phyloP scores from a whole-genome alignment of 2,329 filamentous ascomycete species.

The Colletotrichum noveboracense region DNA sequence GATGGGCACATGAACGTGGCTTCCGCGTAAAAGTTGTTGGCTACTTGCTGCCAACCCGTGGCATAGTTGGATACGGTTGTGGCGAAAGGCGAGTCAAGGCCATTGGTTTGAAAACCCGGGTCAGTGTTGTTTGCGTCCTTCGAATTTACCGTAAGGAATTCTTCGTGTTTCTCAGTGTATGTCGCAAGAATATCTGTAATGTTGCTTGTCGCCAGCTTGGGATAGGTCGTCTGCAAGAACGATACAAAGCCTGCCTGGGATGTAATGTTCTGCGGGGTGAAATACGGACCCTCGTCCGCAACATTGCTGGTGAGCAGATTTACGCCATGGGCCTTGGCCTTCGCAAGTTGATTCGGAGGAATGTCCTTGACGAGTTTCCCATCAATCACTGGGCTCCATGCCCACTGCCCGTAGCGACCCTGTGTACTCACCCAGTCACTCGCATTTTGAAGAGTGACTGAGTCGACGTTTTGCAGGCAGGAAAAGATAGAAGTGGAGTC shows the following conservation, averaged over 20 bases:
- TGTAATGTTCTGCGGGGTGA: conserved; percentile 1
- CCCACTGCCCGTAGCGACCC: conserved; percentile 3
- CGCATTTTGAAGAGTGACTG: background rate
- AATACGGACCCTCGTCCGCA: conserved; percentile 8
- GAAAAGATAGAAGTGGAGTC: background rate
- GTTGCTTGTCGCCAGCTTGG: background rate
- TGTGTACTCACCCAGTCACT: conserved; percentile 14
- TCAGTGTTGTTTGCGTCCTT: conserved; percentile 11
- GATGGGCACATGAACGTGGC: conserved; percentile 3
- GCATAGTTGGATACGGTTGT: conserved; percentile 8
- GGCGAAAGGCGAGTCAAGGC: background rate
- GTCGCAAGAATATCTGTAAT: background rate
- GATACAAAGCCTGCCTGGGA: background rate
- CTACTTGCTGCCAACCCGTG: conserved; percentile 11
- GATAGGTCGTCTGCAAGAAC: background rate
- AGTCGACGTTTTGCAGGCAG: conserved; percentile 6
- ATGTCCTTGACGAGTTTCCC: background rate
- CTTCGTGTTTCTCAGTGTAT: background rate
- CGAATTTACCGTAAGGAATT: background rate
- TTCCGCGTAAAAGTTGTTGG: conserved; percentile 11
- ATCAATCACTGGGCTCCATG: background rate
- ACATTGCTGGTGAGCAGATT: conserved; percentile 9
- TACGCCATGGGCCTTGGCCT: background rate
- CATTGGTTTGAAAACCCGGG: background rate
- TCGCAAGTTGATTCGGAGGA: background rate